Evolutionary conservation across 768 basidiomycete species (phyloP), one percentile per base, ranked within the genome.

Genomic region (Agaricus sinodeliciosus): DNA sequence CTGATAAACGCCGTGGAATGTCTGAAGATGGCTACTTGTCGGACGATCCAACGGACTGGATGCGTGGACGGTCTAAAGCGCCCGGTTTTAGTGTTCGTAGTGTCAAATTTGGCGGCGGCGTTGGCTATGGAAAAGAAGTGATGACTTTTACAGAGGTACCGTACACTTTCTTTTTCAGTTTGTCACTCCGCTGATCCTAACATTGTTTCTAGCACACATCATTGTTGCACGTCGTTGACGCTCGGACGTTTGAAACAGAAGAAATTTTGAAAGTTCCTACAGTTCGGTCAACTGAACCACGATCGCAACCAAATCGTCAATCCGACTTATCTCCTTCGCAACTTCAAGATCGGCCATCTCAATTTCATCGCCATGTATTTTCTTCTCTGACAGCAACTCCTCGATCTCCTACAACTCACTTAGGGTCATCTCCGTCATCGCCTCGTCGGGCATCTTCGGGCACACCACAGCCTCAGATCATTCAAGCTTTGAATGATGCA

Each of bases 401-500:
- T 37, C 51, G 44, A 40, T 46, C 51, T 8, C 43, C 43, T 13
- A 22, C 37, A 11, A 26, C 51, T 28, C 44, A 46, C 22, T 11
- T 46, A 15, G 37, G 35, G 7, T 39, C 51, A 25, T 53, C 44
- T 19, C 51, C 51, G 15, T 34, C 51, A 15, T 26, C 43, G 22
- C 51, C 39, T 28, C 51, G 44, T 25, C 44, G 43, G 13, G 5
- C 44, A 4, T 46, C 26, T 18, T 37, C 51, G 16, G 19, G 31
- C 12, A 44, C 16, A 12, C 37, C 36, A 16, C 51, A 68, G 7
- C 75, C 81, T 5, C 71, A 72, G 16, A 69, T 75, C 36, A 68
- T 77, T 36, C 76, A 76, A 59, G 78, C 80, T 9, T 64, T 79
- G 18, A 79, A 80, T 50, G 82, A 84, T 55, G 74, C 79, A 1